phyloP scores from a whole-genome alignment of 108 stramenopile species.

The Stephanodiscus minutulus region DNA sequence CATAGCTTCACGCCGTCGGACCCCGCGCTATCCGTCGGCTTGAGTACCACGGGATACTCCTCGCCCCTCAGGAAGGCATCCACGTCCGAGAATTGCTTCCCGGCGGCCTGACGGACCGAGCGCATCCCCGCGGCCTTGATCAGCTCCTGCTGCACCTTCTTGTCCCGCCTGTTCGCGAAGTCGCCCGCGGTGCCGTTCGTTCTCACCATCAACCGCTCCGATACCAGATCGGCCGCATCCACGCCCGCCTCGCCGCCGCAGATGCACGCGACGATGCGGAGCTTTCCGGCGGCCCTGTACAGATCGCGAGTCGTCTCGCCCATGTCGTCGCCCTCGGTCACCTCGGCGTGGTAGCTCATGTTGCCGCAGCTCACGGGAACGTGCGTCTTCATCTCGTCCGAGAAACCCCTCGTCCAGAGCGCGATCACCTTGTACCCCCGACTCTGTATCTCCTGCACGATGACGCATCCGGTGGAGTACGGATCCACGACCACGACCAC shows the following conservation, averaged over 20 bases:
- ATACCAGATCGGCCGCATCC: conserved; percentile 33
- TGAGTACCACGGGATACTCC: conserved; percentile 87
- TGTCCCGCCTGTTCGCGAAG: conserved; percentile 40
- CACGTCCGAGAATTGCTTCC: conserved; percentile 71
- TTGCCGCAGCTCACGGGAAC: conserved; percentile 15
- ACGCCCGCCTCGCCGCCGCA: conserved; percentile 55
- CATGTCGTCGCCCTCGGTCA: conserved; percentile 24
- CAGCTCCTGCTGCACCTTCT: conserved; percentile 56
- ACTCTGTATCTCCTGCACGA: conserved; percentile 82
- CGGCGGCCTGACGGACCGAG: conserved; percentile 57
- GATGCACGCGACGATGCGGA: conserved; percentile 40
- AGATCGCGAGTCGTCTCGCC: conserved; percentile 37
- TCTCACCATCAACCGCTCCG: conserved; percentile 42
- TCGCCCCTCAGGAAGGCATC: conserved; percentile 75
- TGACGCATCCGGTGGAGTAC: conserved; percentile 83
- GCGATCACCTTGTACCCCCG: conserved; percentile 80
- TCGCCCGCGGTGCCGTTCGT: conserved; percentile 53
- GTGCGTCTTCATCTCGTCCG: conserved; percentile 41
- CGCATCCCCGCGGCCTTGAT: conserved; percentile 48
- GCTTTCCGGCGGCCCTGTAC: conserved; percentile 22
- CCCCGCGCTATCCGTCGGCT: conserved; percentile 92
- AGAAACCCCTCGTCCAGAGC: conserved; percentile 70
- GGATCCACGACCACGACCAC: conserved; percentile 88
- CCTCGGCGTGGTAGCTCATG: conserved; percentile 31
- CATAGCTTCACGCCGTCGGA: conserved; percentile 95